phyloP scores from a whole-genome alignment of 257 asterid species.

The Capsicum pubescens region DNA sequence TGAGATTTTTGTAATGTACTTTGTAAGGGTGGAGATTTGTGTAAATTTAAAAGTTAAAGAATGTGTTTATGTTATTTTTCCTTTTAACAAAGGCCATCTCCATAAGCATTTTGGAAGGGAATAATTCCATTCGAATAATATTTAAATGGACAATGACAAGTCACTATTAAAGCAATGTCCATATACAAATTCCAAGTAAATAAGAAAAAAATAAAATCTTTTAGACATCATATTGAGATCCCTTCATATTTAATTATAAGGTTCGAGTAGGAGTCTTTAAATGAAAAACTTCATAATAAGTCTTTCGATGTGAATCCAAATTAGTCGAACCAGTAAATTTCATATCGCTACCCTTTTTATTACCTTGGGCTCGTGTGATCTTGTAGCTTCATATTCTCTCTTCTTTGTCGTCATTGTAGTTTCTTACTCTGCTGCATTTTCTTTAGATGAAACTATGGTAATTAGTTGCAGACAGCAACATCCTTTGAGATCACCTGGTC shows the following conservation, averaged over 20 bases:
- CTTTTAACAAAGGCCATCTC: neutral
- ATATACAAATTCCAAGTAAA: neutral
- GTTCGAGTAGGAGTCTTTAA: neutral
- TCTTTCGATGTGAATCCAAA: neutral
- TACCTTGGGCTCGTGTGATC: neutral
- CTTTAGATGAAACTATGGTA: neutral
- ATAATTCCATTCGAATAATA: neutral
- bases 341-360: neutral
- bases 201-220: neutral
- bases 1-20: too few relatives aligned
- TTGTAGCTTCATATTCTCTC: neutral
- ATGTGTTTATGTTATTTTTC: too few relatives aligned
- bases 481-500: neutral
- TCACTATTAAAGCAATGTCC: conserved; percentile 4
- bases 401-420: neutral
- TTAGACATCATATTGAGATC: neutral
- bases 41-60: too few relatives aligned
- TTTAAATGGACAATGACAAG: neutral
- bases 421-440: neutral
- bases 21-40: too few relatives aligned
- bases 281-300: neutral
- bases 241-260: neutral
- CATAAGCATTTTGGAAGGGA: neutral
- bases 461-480: neutral
- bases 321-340: neutral